A percentile compares a stretch with the other conserved stretches of the same genome.
These are phyloP conservation scores for Erodium trifolium DNA, from an alignment of 441 rosid species.

Conservation along the genomic window DNA sequence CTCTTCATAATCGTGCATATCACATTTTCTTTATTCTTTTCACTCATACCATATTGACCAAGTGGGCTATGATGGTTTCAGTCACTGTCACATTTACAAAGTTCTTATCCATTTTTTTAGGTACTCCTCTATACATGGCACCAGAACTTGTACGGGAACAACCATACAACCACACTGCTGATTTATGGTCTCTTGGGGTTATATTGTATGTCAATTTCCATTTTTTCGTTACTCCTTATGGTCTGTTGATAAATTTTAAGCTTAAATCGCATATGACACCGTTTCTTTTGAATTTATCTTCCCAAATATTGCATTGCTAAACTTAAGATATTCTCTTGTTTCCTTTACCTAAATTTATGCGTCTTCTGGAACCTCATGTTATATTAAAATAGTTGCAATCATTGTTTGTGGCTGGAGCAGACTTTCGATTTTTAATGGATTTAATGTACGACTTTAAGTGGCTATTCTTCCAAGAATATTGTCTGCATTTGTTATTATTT, in stretches of 20 bases:
- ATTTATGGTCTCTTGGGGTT: constrained; percentile 98
- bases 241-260: not conserved
- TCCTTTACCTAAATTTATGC: not conserved
- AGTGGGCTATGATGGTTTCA: not conserved
- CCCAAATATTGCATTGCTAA: not conserved
- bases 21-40: not conserved
- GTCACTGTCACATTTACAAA: not conserved
- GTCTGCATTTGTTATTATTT: not conserved
- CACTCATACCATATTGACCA: not conserved
- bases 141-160: constrained; percentile 96
- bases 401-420: not conserved
- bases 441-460: not conserved
- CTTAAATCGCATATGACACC: not conserved
- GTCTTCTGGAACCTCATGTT: not conserved
- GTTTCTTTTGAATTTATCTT: not conserved
- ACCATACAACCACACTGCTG: constrained; percentile 97
- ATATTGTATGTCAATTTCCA: constrained; percentile 55
- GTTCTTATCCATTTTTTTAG: constrained; percentile 32
- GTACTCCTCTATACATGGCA: constrained; percentile 98
- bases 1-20: constrained; percentile 3
- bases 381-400: not conserved
- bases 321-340: constrained; percentile 4
- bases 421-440: not conserved
- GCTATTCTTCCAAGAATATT: not conserved
- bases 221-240: not conserved